Conservation (phyloP, 2,329 filamentous ascomycete species). For the Penicillium sp. region DNA sequence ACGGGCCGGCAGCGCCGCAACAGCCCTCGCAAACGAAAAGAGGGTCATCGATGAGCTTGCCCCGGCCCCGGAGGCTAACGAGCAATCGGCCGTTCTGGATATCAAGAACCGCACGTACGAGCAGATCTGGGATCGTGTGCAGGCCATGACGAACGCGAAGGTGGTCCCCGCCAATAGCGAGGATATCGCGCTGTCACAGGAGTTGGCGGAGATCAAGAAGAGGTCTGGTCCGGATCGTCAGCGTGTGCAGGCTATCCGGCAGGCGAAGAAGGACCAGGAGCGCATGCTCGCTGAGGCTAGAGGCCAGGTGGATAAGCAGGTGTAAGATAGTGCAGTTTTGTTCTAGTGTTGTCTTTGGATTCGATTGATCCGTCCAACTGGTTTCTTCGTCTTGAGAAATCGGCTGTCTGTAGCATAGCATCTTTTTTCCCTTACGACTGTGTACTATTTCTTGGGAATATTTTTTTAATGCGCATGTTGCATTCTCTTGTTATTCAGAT, state of each 20-base stretch:
- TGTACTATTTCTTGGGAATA: constrained; percentile 28
- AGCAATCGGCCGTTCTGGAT: constrained; percentile 39
- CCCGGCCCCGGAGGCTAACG: constrained; percentile 29
- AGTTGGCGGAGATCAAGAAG: constrained; percentile 35
- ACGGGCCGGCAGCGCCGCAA: constrained; percentile 28
- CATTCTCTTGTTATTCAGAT: not conserved
- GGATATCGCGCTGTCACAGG: constrained; percentile 38
- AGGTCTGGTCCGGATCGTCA: constrained; percentile 41
- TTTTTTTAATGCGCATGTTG: constrained; percentile 9
- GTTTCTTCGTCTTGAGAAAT: constrained; percentile 9
- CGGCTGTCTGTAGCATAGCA: constrained; percentile 27
- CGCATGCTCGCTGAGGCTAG: constrained; percentile 45
- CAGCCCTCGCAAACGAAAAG: constrained; percentile 22
- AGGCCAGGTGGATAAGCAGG: constrained; percentile 43
- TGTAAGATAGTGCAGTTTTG: constrained; percentile 22
- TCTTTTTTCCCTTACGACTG: constrained; percentile 18
- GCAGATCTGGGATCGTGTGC: constrained; percentile 46
- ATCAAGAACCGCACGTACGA: constrained; percentile 39
- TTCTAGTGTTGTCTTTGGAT: constrained; percentile 9
- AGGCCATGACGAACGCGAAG: constrained; percentile 41
- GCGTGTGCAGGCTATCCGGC: constrained; percentile 39
- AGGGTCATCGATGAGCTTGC: constrained; percentile 35
- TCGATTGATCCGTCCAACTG: constrained; percentile 12
- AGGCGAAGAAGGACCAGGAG: constrained; percentile 47
- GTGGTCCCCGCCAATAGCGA: constrained; percentile 33